Conservation (phyloP, 805 yeast genomes). For the Yarrowia porcina region DNA sequence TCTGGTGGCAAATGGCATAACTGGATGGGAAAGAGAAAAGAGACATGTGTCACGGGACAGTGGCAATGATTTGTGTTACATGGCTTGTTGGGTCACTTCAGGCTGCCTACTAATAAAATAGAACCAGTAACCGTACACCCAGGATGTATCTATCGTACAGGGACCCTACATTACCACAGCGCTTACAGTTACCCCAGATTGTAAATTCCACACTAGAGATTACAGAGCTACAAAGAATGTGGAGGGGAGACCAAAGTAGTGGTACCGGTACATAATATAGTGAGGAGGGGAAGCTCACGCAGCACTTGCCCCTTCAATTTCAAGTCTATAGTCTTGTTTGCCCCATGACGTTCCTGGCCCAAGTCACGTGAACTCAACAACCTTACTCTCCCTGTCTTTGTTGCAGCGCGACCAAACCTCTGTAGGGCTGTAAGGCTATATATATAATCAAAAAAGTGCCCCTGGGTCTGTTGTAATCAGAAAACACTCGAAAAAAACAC, state of each 20-base stretch:
- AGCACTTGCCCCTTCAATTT: background rate
- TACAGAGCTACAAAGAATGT: background rate
- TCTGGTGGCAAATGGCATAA: constrained; percentile 3
- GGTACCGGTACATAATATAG: background rate
- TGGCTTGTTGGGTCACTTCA: too few species aligned
- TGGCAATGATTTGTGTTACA: background rate
- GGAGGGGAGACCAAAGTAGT: background rate
- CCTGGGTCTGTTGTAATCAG: background rate
- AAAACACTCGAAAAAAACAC: background rate
- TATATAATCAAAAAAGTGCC: background rate
- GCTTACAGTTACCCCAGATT: constrained; percentile 6
- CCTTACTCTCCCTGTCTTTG: background rate
- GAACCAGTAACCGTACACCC: too few species aligned
- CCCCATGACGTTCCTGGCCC: constrained; percentile 4
- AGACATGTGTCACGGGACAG: background rate
- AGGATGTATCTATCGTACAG: background rate
- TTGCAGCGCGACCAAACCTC: background rate
- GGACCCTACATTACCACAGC: background rate
- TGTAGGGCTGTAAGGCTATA: background rate
- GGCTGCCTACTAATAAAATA: too few species aligned
- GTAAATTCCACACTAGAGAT: background rate
- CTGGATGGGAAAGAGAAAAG: too few species aligned
- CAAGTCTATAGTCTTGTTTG: background rate
- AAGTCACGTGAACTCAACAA: constrained; percentile 24
- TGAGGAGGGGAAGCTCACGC: background rate